phyloP scores from a whole-genome alignment of 306 rosid genomes.

The Lathyrus tuberosus region DNA sequence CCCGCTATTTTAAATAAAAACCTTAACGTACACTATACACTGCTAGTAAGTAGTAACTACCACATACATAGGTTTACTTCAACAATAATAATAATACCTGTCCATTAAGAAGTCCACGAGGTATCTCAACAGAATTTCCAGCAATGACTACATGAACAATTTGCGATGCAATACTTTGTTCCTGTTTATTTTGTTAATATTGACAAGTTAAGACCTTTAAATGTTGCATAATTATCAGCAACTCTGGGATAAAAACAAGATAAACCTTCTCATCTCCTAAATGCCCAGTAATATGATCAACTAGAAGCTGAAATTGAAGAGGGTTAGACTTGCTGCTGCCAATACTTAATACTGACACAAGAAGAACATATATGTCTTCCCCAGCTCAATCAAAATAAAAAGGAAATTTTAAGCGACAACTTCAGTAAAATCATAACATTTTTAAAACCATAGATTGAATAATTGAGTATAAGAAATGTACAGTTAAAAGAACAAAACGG shows the following conservation, averaged over 20 bases:
- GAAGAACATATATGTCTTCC: conserved; percentile 81
- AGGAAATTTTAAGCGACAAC: conserved; percentile 15
- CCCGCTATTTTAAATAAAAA: conserved; percentile 14
- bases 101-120: conserved; percentile 70
- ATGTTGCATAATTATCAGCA: conserved; percentile 31
- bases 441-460: conserved; percentile 31
- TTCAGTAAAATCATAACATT: not conserved
- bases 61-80: conserved; percentile 3
- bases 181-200: conserved; percentile 59
- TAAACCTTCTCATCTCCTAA: conserved; percentile 90
- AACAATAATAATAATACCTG: conserved; percentile 61
- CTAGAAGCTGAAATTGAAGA: conserved; percentile 88
- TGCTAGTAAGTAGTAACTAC: conserved; percentile 21
- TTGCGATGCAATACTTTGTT: conserved; percentile 84
- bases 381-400: conserved; percentile 54
- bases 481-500: conserved; percentile 16
- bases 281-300: conserved; percentile 96
- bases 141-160: conserved; percentile 79
- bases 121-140: conserved; percentile 86
- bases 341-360: conserved; percentile 78
- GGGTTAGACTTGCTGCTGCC: conserved; percentile 85
- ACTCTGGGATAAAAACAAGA: conserved; percentile 35
- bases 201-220: conserved; percentile 39
- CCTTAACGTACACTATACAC: conserved; percentile 4
- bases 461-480: conserved; percentile 20